Evolutionary conservation across 768 basidiomycete species (phyloP), one percentile per base, ranked within the genome.

Genomic region (Leccinum rimulosum): DNA sequence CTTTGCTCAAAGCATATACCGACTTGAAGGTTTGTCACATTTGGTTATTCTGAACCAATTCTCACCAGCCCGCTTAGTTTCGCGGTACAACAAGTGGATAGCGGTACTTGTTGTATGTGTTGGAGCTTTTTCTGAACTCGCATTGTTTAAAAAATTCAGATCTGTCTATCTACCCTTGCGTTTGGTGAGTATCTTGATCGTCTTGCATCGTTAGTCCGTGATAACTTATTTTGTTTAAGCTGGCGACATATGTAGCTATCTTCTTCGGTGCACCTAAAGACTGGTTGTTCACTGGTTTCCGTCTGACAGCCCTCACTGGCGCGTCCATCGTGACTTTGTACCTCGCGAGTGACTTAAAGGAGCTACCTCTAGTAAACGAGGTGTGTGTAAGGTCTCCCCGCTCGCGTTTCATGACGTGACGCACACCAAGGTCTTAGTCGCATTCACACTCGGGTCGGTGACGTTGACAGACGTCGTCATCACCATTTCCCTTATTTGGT

Each of bases 401-500:
- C 17, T n/a, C 5, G 19, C 3, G 3, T 22, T 19, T 35, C 5
- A 6, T 38, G 22, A 56, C n/a, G 3, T 25, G 50, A 30, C 12
- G 22, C n/a, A 22, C 19, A n/a, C 19, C 33, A 66, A 64, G 17
- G 48, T 17, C 50, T 59, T 45, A 14, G 1, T 66, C 6, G 56
- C 51, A 7, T 30, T 66, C 1, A 48, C 64, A 7, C 60, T 65
- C 14, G 60, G 64, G 19, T 27, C 59, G 45, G 57, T 62, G 11
- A 65, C 64, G 10, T 40, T 65, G 50, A 62, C 64, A 40, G 64
- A 65, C 48, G 19, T 59, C 6, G 3, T 59, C 51, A 65, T 66
- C 54, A 62, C 64, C 12, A 27, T 59, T 9, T 59, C 50, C n/a
- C 64, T 65, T 12, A 30, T 59, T 8, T 11, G 57, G 30, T 62